phyloP scores from a whole-genome alignment of 2,329 filamentous ascomycete species.

The Elsinoe arachidis region DNA sequence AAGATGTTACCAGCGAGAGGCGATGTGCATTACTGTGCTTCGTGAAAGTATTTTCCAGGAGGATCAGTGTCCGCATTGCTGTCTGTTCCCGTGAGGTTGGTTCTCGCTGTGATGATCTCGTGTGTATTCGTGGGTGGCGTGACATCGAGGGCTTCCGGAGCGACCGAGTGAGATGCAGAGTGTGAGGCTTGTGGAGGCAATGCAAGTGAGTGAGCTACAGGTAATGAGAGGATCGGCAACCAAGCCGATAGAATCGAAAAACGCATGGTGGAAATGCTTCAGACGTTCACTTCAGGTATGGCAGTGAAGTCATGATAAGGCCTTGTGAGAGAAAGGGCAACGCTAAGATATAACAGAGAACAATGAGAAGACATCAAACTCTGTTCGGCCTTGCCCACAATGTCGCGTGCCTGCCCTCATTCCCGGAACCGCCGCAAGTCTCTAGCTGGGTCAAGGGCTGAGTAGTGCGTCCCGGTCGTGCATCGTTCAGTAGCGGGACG shows the following conservation, averaged over 20 bases:
- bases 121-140: not conserved
- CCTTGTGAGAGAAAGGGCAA: not conserved
- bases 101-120: not conserved
- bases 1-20: not conserved
- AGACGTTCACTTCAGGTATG: not conserved
- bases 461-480: not conserved
- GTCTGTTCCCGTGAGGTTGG: not conserved
- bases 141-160: slow-evolving; percentile 7
- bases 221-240: not conserved
- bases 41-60: slow-evolving; percentile 44
- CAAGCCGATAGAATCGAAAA: not conserved
- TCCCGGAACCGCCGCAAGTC: slow-evolving; percentile 5
- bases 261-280: not conserved
- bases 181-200: slow-evolving; percentile 5
- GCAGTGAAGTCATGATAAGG: not conserved
- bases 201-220: not conserved
- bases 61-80: slow-evolving; percentile 23
- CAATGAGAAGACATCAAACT: slow-evolving; percentile 1
- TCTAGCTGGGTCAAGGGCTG: not conserved
- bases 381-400: not conserved
- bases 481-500: not conserved
- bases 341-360: not conserved
- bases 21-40: slow-evolving; percentile 33
- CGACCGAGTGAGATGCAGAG: slow-evolving; percentile 8
- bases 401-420: slow-evolving; percentile 5